A percentile compares a stretch with the other conserved stretches of the same genome.
Evolutionary conservation across 345 rosid genomes (phyloP).

Genomic region (Salix dunnii): DNA sequence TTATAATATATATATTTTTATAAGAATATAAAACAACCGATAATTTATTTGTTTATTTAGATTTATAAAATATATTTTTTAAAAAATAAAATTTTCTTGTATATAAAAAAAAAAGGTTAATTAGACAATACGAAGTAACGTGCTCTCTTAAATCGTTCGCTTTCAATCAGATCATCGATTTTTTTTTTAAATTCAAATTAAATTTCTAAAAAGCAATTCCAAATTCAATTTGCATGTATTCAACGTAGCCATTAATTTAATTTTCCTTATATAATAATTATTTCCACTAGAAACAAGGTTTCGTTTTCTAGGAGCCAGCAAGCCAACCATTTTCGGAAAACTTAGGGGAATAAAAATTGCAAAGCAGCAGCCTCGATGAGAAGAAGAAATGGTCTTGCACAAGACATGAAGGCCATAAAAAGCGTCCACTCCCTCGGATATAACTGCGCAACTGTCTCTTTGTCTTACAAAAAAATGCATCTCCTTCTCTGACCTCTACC

Average conservation of each 20-base stretch:
- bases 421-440: conserved; percentile 13
- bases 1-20: too few relatives aligned
- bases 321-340: neutral
- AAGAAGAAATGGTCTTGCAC: conserved; percentile 20
- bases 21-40: too few relatives aligned
- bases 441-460: neutral
- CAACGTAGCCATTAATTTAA: neutral
- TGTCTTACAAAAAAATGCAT: neutral
- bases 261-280: neutral
- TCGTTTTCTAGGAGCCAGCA: neutral
- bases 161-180: neutral
- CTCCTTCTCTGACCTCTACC: neutral
- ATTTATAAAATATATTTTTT: too few relatives aligned
- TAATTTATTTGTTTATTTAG: too few relatives aligned
- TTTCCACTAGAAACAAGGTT: neutral
- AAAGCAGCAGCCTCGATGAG: neutral
- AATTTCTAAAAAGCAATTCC: neutral
- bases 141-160: neutral
- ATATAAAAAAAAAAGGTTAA: neutral
- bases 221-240: neutral
- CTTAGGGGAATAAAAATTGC: neutral
- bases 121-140: fast-evolving
- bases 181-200: neutral
- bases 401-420: neutral
- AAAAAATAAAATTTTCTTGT: too few relatives aligned